These are phyloP conservation scores for Pyrenopolyporus hunteri DNA, from an alignment of 495 filamentous ascomycete genomes.

Conservation along the genomic window DNA sequence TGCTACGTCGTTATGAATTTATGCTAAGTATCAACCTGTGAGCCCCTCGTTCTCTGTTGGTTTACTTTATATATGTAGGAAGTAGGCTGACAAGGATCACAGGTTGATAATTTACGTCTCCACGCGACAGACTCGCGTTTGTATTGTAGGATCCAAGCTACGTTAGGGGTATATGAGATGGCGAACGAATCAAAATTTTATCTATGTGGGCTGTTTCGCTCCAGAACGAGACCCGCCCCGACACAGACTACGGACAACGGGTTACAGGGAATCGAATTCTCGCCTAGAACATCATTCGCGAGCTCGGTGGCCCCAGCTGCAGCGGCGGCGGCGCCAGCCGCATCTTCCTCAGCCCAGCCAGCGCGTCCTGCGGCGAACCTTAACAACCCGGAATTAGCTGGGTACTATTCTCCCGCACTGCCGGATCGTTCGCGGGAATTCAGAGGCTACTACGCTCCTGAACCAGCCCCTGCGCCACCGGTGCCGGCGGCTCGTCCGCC, in stretches of 20 bases:
- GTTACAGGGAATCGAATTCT: slow-evolving; percentile 29
- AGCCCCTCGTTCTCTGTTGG: too few species aligned
- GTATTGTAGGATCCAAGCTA: not conserved
- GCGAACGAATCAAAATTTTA: slow-evolving; percentile 13
- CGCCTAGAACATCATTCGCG: slow-evolving; percentile 22
- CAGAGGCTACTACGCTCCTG: slow-evolving; percentile 35
- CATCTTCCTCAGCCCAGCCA: not conserved
- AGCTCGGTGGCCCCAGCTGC: slow-evolving; percentile 18
- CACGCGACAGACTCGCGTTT: not conserved
- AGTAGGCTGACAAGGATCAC: slow-evolving; percentile 7
- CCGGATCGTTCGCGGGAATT: slow-evolving; percentile 15
- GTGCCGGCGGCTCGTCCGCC: not conserved
- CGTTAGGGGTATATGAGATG: not conserved
- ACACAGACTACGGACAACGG: not conserved
- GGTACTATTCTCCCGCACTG: slow-evolving; percentile 30
- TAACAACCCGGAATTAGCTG: slow-evolving; percentile 29
- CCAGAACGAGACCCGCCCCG: slow-evolving; percentile 2
- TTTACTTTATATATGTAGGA: too few species aligned
- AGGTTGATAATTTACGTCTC: not conserved
- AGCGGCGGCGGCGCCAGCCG: not conserved
- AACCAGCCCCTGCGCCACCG: not conserved
- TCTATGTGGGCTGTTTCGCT: slow-evolving; percentile 13
- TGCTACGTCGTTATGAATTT: not conserved
- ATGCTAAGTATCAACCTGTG: not conserved
- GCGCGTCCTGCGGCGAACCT: not conserved